phyloP scores from a whole-genome alignment of 2,329 filamentous ascomycete species.

The Claviceps fusiformis region DNA sequence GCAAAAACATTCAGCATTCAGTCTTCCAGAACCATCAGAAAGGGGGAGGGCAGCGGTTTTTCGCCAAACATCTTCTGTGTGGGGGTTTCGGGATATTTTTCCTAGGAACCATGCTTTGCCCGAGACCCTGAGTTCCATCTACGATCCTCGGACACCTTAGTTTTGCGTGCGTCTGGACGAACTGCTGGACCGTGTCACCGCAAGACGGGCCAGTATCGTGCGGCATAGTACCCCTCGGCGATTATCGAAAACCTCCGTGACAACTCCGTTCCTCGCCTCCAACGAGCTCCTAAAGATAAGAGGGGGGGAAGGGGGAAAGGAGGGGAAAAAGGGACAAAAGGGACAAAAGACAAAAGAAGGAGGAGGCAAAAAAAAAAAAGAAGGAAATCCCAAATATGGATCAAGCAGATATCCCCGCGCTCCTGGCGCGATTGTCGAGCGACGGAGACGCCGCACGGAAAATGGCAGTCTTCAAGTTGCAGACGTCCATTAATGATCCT shows the following conservation, averaged over 20 bases:
- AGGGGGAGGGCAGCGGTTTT: background rate
- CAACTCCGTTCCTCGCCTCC: background rate
- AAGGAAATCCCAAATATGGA: slow-evolving; percentile 33
- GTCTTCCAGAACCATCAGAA: background rate
- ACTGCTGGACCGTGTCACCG: background rate
- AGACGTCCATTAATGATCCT: slow-evolving; percentile 87
- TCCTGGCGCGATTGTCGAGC: slow-evolving; percentile 50
- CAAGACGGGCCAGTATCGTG: background rate
- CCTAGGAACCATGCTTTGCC: background rate
- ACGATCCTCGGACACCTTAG: background rate
- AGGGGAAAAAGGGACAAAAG: no score
- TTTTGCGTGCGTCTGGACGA: background rate
- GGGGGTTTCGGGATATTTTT: background rate
- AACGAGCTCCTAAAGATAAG: slow-evolving; percentile 6
- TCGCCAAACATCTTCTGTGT: background rate
- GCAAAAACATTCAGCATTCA: background rate
- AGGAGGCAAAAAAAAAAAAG: background rate
- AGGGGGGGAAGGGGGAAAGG: no score
- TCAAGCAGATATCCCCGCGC: slow-evolving; percentile 52
- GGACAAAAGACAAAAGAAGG: no score
- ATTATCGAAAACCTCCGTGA: background rate
- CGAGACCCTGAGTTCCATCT: background rate
- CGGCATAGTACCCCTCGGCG: background rate
- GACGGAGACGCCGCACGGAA: slow-evolving; percentile 86
- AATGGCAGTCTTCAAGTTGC: slow-evolving; percentile 98